Conservation (phyloP, 371 early-diverging fungal genomes). For the Mucor indicus region DNA sequence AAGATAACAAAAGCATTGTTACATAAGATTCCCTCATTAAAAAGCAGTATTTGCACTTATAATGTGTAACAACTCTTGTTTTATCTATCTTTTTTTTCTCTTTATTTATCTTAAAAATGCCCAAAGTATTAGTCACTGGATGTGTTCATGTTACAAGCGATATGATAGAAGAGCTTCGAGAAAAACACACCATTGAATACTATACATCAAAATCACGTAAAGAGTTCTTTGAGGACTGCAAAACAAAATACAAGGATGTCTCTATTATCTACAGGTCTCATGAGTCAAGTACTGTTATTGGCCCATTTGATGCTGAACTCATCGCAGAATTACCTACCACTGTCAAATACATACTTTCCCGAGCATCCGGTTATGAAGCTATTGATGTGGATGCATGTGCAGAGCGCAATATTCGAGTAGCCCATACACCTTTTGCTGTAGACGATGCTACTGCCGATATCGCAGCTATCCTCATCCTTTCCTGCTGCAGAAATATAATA, state of each 20-base stretch:
- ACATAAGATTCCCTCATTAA: too few relatives aligned
- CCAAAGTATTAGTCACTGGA: slow-evolving; percentile 30
- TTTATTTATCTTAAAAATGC: too few relatives aligned
- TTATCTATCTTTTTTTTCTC: too few relatives aligned
- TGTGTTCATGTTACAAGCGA: slow-evolving; percentile 29
- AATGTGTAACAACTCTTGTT: too few relatives aligned
- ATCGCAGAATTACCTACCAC: slow-evolving; percentile 26
- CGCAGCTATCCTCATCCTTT: slow-evolving; percentile 48
- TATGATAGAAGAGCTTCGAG: slow-evolving; percentile 18
- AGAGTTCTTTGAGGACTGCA: slow-evolving; percentile 39
- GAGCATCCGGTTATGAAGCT: slow-evolving; percentile 42
- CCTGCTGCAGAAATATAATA: slow-evolving; percentile 43
- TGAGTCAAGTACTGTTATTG: slow-evolving; percentile 19
- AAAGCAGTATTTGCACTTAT: too few relatives aligned
- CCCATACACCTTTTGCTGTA: slow-evolving; percentile 43
- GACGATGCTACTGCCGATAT: slow-evolving; percentile 56
- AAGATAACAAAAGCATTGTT: too few relatives aligned
- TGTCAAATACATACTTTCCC: slow-evolving; percentile 27
- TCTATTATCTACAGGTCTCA: slow-evolving; percentile 23
- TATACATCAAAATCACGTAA: slow-evolving; percentile 28
- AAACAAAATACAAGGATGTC: slow-evolving; percentile 32
- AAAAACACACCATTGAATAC: slow-evolving; percentile 22
- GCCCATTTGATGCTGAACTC: slow-evolving; percentile 34
- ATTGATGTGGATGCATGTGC: slow-evolving; percentile 40
- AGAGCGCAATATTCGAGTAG: slow-evolving; percentile 29